Evolutionary conservation across 163 green algal species (phyloP).

Genomic region (Coccomyxa subellipsoidea): DNA sequence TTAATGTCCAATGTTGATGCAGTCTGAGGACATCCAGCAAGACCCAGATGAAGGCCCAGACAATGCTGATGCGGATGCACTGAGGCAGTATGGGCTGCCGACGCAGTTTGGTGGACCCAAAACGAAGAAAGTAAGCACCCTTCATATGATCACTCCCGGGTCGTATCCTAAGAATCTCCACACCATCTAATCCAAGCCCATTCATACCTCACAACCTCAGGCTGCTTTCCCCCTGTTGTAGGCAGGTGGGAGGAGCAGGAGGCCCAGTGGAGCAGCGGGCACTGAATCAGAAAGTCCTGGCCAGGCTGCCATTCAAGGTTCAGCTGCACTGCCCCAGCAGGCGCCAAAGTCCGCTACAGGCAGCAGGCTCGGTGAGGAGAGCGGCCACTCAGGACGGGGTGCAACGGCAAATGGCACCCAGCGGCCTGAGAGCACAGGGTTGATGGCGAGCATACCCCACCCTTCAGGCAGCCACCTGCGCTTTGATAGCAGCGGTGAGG

Average conservation of each 20-base stretch:
- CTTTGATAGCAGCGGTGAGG: constrained; percentile 1
- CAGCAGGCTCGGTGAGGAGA: no score
- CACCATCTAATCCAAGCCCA: no score
- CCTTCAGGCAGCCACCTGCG: neutral
- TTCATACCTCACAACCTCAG: no score
- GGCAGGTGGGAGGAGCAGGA: neutral
- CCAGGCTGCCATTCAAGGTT: neutral
- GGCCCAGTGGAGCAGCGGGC: neutral
- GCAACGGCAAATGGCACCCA: no score
- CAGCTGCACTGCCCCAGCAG: neutral
- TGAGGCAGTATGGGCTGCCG: neutral
- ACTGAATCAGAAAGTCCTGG: neutral
- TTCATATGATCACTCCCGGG: neutral
- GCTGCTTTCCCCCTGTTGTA: neutral
- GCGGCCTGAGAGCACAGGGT: neutral
- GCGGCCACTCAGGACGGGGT: no score
- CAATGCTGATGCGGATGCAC: neutral
- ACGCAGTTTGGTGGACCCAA: neutral
- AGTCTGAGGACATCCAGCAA: neutral
- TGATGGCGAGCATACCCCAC: neutral
- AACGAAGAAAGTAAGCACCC: neutral
- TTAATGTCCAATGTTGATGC: no score
- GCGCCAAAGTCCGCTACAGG: no score
- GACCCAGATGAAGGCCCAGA: neutral
- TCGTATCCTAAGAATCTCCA: no score